Base-by-base conservation (phyloP, 768 basidiomycete genomes). In the Neoboletus brunneissimus region DNA sequence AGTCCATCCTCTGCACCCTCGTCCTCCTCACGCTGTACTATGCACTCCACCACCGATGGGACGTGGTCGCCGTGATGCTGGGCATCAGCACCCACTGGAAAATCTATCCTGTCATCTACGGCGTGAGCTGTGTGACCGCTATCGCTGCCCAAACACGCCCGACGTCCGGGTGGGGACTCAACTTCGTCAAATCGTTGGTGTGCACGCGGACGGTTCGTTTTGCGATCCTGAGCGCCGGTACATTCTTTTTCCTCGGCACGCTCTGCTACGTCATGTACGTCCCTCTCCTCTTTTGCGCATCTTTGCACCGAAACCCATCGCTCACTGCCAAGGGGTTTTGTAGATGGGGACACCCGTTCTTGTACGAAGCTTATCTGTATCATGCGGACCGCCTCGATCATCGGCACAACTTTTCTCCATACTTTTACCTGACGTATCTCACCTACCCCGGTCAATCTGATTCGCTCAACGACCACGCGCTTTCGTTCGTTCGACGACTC, bases 371-470 rank as follows among this genome's bases (percentile, higher is more conserved):
- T 1, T 98, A 94, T 71, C 78, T 98, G 15, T 98, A 98, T 70
- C 97, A 98, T 63, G 75, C 92, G 11, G 83, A 87, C 60, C 84
- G 97, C 20, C 84, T 91, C 20, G 97, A 99, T 73, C 95, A 98
- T 65, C 88, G 96, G 53, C 97, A 98, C 73, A 99, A 99, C 71
- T 98, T 99, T 73, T 94, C 95, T 7, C 91, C 94, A 0, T 97
- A 98, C 75, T 98, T 97, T 73, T 98, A 98, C 70, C 85, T 89
- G 34, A 93, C 89, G 38, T 98, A 98, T 71, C 84, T 98, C 53
- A 87, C 86, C 0, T 89, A 94, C 65, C 88, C 91, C 16, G 64
- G 64, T 7, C 56, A 63, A 45, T 48, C 67, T 20, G 32, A 64
- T 13, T 44, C 67, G 13, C n/a, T 62, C 9, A 48, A 58, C 31